Evolutionary conservation across 176 grass and related monocot species (phyloP), one percentile per base, ranked within the genome.

Genomic region (Phoenix roebelenii): DNA sequence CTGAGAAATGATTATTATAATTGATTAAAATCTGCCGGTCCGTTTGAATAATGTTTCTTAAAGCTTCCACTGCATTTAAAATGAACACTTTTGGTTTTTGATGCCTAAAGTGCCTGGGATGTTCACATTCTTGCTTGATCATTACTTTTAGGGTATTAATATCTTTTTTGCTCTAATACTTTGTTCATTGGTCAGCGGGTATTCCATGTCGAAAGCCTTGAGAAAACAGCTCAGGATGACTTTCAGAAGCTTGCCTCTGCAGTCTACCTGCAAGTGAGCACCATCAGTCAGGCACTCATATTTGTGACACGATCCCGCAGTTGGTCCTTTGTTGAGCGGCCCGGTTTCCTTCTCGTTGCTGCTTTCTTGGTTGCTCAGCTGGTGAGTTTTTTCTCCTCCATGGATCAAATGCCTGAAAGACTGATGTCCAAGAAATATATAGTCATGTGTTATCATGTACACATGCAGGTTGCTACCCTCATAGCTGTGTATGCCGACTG

Each of bases 401-500:
- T 20, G 48, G 49, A 63, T 51, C 51, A 54, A 63, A 39, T 30
- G 4, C 16, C 14, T 6, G 18, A 51, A 25, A 25, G 18, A 48
- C 50, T 52, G 35, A 6, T 52, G 22, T n/a, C 22, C 32, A 52
- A 7, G 5, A 24, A 16, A 25, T 14, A n/a, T 18, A 17, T 16
- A 16, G 14, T 16, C 22, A 64, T 52, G 22, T 52, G 49, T 16
- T 44, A 44, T 44, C 35, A 44, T 7, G 18, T 48, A 39, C 20
- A 23, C 30, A 18, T 69, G 44, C 82, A 95, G 90, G 72, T 89
- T 73, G 90, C 90, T 62, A 95, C 89, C 4, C 5, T 83, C n/a
- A 83, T 95, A 48, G 85, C 89, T 18, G 89, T 95, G 17, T 95
- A 95, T 3, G 75, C 72, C 5, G 55, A 85, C 16, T 95, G 85